phyloP scores from a whole-genome alignment of 768 basidiomycete genomes.

The Trametes meyenii region DNA sequence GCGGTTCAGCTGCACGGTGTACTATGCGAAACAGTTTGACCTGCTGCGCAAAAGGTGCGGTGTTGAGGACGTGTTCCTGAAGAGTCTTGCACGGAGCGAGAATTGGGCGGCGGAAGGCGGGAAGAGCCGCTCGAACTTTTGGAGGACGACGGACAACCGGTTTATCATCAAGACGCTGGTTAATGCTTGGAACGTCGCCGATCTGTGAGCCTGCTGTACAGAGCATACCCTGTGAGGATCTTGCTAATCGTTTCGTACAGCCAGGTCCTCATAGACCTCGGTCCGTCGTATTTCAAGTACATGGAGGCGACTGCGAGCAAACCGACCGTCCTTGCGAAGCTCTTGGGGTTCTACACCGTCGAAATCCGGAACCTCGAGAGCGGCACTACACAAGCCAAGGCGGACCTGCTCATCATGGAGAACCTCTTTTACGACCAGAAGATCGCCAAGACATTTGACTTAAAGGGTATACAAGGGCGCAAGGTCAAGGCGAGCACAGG shows the following conservation, averaged over 20 bases:
- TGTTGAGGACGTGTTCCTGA: conserved; percentile 57
- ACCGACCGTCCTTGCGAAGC: conserved; percentile 73
- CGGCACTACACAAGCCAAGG: conserved; percentile 62
- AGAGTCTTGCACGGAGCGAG: conserved; percentile 59
- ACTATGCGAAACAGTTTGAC: conserved; percentile 84
- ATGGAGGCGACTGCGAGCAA: conserved; percentile 69
- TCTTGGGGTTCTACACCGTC: conserved; percentile 81
- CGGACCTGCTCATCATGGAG: conserved; percentile 84
- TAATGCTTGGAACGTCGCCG: conserved; percentile 85
- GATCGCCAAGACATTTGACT: conserved; percentile 71
- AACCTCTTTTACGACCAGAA: conserved; percentile 77
- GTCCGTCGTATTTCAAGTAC: conserved; percentile 79
- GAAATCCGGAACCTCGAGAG: conserved; percentile 75
- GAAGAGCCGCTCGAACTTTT: conserved; percentile 80
- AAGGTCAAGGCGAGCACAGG: conserved; percentile 58
- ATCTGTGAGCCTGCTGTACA: conserved; percentile 55
- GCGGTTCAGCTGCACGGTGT: conserved; percentile 80
- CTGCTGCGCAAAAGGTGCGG: conserved; percentile 65
- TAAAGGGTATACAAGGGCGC: conserved; percentile 82
- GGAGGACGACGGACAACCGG: conserved; percentile 77
- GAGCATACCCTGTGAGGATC: not conserved
- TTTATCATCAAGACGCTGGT: conserved; percentile 87
- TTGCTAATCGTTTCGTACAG: conserved; percentile 37
- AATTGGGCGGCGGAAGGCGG: conserved; percentile 80
- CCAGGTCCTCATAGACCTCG: conserved; percentile 76